These are phyloP conservation scores for Clathrus columnatus DNA, from an alignment of 768 basidiomycete species.

Conservation along the genomic window DNA sequence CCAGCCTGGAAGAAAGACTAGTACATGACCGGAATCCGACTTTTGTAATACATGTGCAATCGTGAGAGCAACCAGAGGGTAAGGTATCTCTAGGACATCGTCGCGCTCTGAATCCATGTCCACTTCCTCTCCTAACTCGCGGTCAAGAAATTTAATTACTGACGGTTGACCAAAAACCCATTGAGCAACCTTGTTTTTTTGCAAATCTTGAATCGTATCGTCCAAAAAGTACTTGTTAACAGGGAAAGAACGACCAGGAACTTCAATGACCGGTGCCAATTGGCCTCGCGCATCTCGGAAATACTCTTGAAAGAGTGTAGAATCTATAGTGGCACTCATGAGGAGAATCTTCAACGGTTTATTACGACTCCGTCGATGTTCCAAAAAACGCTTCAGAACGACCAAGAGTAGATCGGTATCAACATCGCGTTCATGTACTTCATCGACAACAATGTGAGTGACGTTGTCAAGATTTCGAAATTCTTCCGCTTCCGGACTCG, in stretches of 20 bases:
- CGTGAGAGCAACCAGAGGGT: slow-evolving; percentile 70
- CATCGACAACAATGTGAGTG: slow-evolving; percentile 89
- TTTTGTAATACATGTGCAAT: slow-evolving; percentile 66
- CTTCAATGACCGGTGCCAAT: slow-evolving; percentile 62
- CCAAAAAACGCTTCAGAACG: slow-evolving; percentile 76
- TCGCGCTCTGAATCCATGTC: slow-evolving; percentile 22
- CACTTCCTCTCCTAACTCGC: slow-evolving; percentile 45
- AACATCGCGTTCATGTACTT: slow-evolving; percentile 92
- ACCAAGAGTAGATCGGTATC: slow-evolving; percentile 88
- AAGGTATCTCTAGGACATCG: slow-evolving; percentile 70
- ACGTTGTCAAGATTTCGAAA: slow-evolving; percentile 55
- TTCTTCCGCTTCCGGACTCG: slow-evolving; percentile 44
- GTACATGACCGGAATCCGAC: slow-evolving; percentile 76
- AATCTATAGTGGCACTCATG: slow-evolving; percentile 96
- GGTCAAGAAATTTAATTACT: slow-evolving; percentile 61
- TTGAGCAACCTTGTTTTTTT: slow-evolving; percentile 24
- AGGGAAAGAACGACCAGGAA: slow-evolving; percentile 90
- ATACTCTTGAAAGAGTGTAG: slow-evolving; percentile 80
- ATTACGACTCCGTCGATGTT: slow-evolving; percentile 58
- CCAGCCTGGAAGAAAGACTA: slow-evolving; percentile 91
- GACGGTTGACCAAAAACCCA: slow-evolving; percentile 69
- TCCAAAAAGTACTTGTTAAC: slow-evolving; percentile 78
- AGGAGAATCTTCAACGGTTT: slow-evolving; percentile 79
- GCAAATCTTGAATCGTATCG: slow-evolving; percentile 53
- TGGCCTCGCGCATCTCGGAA: slow-evolving; percentile 56